Evolutionary conservation across 495 filamentous ascomycete species (phyloP), one percentile per base, ranked within the genome.

Genomic region (Bacidia rubella): DNA sequence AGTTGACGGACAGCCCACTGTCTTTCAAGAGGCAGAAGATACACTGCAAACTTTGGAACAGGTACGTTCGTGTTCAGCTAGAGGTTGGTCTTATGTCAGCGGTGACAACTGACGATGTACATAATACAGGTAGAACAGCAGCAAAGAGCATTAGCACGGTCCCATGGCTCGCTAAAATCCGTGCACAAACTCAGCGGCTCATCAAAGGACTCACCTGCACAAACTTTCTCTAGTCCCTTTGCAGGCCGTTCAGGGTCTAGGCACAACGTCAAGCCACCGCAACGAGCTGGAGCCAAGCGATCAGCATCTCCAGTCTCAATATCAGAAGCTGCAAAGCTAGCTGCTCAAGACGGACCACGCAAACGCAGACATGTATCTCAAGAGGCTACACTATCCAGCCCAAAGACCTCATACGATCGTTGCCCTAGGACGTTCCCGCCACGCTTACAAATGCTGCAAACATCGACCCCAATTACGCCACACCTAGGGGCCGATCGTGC

Each of bases 11-110:
- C 71, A 74, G 52, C 67, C 80, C 7, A 80, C 83, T 57, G 68
- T 75, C 20, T 84, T 85, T 53, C 73, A 79, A 24, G 83, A 90
- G 54, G 80, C 81, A 19, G 74, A 82, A 54, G 74, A 86, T 60
- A 67, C 78, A 5, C 61, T 66, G 26, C 63, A 68, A 40, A 72
- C 74, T 53, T 49, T 82, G 11, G 63, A 70, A 49, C 71, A 86
- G 68, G 83, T 87, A 73, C 41, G 78, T 61, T 55, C n/a, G n/a
- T n/a, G n/a, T n/a, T n/a, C n/a, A n/a, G n/a, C n/a, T n/a, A n/a
- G n/a, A n/a, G n/a, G n/a, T n/a, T n/a, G n/a, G n/a, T n/a, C n/a
- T n/a, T n/a, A n/a, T n/a, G n/a, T n/a, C n/a, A n/a, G n/a, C n/a
- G n/a, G n/a, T n/a, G n/a, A n/a, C 15, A 15, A 35, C 29, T 35